Evolutionary conservation across 2,329 filamentous ascomycete species (phyloP), one percentile per base, ranked within the genome.

Genomic region (Fusarium globosum): DNA sequence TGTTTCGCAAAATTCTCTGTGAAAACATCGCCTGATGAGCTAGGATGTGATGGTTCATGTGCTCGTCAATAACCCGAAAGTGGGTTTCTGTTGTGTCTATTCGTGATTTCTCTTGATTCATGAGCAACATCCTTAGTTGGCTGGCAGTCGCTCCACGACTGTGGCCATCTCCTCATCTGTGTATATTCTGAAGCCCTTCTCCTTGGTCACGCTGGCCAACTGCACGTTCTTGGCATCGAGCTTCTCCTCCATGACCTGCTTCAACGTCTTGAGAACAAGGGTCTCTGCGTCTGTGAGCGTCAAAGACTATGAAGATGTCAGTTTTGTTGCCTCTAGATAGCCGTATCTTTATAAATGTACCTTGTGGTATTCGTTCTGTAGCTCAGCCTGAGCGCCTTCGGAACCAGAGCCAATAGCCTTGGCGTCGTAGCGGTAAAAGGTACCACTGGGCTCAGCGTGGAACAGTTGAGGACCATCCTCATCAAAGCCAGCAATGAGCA

Each of bases 211-310:
- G 81, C 96, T 98, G 61, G 96, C 96, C 77, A 99, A 85, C 87
- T 99, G 96, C 75, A 99, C 96, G 81, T 99, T 99, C 90, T 99
- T 99, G 74, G 95, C 90, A 82, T 99, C 96, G 69, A 99, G 89
- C 88, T 99, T 99, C 91, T 99, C 96, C 86, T 99, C 96, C 96
- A 99, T 99, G 77, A 99, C 96, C 86, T 99, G 96, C 89, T 98
- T 99, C 83, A 99, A 85, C 42, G 96, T 99, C 90, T 98, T 98
- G 80, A 99, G 88, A 58, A 97, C 95, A 75, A 99, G 86, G 7
- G 95, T 96, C 86, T 99, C 96, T 66, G 96, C 96, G 81, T 99
- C 96, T 65, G 89, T 87, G 72, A 99, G 92, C 46, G 95, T 97
- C 73, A 99, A 89, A 65, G 96, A 98, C 90, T 93, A 73, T 38